Evolutionary conservation across 306 rosid species (phyloP).

Genomic region (Cucumis cinereus): DNA sequence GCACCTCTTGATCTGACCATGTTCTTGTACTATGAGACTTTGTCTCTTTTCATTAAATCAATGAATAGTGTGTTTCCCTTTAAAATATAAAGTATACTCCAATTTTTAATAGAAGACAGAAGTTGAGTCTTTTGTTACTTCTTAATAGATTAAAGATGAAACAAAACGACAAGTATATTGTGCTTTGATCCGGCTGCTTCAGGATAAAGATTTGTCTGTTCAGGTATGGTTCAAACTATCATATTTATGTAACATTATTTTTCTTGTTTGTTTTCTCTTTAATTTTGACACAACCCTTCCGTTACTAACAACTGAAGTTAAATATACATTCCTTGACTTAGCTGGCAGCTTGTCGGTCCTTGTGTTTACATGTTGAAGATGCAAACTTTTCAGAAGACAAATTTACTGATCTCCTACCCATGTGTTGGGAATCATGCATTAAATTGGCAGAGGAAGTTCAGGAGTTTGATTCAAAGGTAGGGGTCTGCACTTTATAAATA

Average conservation of each 20-base stretch:
- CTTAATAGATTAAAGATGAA: conserved; percentile 71
- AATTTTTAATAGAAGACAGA: neutral
- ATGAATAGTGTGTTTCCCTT: too few relatives aligned
- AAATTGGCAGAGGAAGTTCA: conserved; percentile 75
- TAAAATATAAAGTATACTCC: neutral
- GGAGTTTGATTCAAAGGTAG: conserved; percentile 97
- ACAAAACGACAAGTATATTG: conserved; percentile 85
- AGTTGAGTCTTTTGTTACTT: neutral
- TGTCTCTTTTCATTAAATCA: too few relatives aligned
- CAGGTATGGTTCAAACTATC: conserved; percentile 39
- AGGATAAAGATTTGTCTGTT: conserved; percentile 74
- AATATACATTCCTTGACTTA: conserved; percentile 20
- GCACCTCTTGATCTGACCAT: too few relatives aligned
- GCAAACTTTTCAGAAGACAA: conserved; percentile 77
- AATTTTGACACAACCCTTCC: conserved; percentile 1
- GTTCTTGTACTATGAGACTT: too few relatives aligned
- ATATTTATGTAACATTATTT: neutral
- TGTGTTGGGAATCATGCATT: conserved; percentile 89
- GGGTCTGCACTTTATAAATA: conserved; percentile 6
- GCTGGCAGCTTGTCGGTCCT: conserved; percentile 95
- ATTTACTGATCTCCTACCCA: conserved; percentile 77
- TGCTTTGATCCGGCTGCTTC: conserved; percentile 74
- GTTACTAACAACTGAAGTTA: conserved; percentile 14
- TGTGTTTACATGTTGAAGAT: conserved; percentile 83
- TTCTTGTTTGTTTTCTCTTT: conserved; percentile 9